Evolutionary conservation across 2,329 filamentous ascomycete genomes (phyloP).

Genomic region (Penicillium sp.): DNA sequence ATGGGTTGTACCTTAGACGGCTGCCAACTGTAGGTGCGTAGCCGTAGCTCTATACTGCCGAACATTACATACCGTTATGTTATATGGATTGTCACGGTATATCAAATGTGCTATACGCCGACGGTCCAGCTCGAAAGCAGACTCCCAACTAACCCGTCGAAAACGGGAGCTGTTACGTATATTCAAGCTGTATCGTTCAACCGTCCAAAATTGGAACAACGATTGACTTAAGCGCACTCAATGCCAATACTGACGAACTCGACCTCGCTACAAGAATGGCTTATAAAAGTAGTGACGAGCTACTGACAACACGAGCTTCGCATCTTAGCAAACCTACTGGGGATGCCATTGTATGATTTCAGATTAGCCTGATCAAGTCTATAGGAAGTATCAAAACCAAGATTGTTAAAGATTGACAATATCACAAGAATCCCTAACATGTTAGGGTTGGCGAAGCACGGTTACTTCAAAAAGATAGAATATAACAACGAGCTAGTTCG

Average conservation of each 20-base stretch:
- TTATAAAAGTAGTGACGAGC: neutral
- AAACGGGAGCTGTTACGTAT: neutral
- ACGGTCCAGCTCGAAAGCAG: neutral
- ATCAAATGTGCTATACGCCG: neutral
- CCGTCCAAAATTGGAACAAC: too few species aligned
- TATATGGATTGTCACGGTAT: neutral
- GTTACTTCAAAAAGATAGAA: too few species aligned
- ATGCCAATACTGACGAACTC: neutral
- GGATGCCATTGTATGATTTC: neutral
- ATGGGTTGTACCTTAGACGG: conserved; percentile 16
- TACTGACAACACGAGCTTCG: neutral
- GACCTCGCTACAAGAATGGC: neutral
- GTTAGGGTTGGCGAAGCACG: too few species aligned
- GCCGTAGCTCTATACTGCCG: neutral
- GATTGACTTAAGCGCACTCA: neutral
- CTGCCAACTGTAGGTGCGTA: neutral
- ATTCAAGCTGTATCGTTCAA: too few species aligned
- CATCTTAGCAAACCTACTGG: too few species aligned
- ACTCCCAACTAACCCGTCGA: neutral
- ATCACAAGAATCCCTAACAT: too few species aligned
- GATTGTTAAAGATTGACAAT: too few species aligned
- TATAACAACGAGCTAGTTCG: too few species aligned
- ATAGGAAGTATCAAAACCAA: neutral
- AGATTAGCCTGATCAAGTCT: neutral
- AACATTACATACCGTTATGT: neutral